Evolutionary conservation across 202 grass and related monocot genomes (phyloP).

Genomic region (Schoenoplectus triqueter): DNA sequence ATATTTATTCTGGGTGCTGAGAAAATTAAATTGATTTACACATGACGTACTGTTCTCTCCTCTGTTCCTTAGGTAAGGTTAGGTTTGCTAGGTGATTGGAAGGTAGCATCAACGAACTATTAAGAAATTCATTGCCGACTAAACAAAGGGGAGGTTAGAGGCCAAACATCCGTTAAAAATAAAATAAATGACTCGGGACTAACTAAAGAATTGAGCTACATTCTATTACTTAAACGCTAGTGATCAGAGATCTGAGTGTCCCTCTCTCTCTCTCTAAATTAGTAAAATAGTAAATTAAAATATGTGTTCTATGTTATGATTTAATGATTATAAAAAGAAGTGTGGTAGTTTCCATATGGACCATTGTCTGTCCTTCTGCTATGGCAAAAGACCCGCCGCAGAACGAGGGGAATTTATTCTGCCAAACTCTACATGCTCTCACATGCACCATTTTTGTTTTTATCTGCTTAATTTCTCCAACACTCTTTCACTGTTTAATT

Average conservation of each 20-base stretch:
- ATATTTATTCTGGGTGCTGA: too few relatives aligned
- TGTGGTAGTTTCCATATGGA: slow-evolving; percentile 44
- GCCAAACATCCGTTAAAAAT: slow-evolving; percentile 31
- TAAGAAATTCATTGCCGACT: slow-evolving; percentile 19
- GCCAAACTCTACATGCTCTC: slow-evolving; percentile 43
- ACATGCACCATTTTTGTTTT: slow-evolving; percentile 39
- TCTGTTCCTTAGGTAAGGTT: slow-evolving; percentile 34
- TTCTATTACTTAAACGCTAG: slow-evolving; percentile 43
- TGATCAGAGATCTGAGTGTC: slow-evolving; percentile 37
- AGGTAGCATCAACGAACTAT: slow-evolving; percentile 34
- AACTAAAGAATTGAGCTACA: slow-evolving; percentile 38
- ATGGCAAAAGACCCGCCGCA: slow-evolving; percentile 42
- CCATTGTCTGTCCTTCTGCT: slow-evolving; percentile 36
- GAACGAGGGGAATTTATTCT: slow-evolving; percentile 45
- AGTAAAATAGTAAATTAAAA: background rate
- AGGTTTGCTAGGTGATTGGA: slow-evolving; percentile 36
- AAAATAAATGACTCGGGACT: slow-evolving; percentile 30
- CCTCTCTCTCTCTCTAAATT: background rate
- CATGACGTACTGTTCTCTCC: too few relatives aligned
- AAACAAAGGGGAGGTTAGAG: slow-evolving; percentile 32
- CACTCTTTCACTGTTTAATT: background rate
- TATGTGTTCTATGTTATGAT: slow-evolving; percentile 23
- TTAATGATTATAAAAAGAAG: slow-evolving; percentile 28
- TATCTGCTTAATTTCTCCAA: background rate
- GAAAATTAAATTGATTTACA: too few relatives aligned